These are phyloP conservation scores for Sambucus nigra DNA, from an alignment of 129 eudicot species.

Conservation along the genomic window DNA sequence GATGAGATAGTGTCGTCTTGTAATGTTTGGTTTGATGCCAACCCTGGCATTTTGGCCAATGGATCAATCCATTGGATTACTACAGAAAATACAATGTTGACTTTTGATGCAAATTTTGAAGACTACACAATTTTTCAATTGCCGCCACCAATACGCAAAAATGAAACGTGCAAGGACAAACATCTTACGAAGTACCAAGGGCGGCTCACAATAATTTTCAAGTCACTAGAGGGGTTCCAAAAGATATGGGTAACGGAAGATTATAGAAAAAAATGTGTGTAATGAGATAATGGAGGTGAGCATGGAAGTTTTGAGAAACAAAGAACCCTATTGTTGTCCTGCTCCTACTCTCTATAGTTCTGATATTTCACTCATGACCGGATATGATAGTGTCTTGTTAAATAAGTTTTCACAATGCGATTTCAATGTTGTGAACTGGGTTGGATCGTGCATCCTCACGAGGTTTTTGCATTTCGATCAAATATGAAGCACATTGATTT, in stretches of 20 bases:
- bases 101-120: neutral
- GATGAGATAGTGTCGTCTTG: neutral
- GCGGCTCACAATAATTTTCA: neutral
- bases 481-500: neutral
- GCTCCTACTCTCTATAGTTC: neutral
- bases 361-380: neutral
- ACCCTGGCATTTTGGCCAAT: neutral
- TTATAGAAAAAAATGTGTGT: neutral
- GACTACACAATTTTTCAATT: neutral
- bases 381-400: neutral
- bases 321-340: neutral
- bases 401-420: neutral
- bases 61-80: neutral
- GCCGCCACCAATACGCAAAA: neutral
- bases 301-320: neutral
- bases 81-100: neutral
- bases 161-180: neutral
- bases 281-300: no score
- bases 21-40: no score
- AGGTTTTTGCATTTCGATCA: slow-evolving; percentile 1
- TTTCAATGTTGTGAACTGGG: neutral
- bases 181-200: neutral
- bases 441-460: neutral
- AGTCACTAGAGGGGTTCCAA: neutral
- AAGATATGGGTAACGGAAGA: neutral